phyloP scores from a whole-genome alignment of 805 yeast species.

The Yarrowia hollandica region DNA sequence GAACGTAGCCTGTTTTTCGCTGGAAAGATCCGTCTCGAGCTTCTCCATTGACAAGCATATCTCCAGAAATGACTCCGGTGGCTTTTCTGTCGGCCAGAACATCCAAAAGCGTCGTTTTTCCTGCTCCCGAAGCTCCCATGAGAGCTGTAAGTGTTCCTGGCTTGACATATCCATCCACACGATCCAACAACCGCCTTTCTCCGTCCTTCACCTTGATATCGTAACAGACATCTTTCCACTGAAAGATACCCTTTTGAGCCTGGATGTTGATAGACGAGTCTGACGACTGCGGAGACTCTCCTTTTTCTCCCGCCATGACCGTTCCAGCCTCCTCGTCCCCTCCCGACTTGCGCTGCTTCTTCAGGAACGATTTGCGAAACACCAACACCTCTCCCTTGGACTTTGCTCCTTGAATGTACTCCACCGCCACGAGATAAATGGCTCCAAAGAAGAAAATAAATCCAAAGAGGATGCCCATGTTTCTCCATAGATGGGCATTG shows the following conservation, averaged over 20 bases:
- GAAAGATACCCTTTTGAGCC: conserved; percentile 47
- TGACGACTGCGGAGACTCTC: not conserved
- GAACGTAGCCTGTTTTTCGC: conserved; percentile 69
- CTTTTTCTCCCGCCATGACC: not conserved
- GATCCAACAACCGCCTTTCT: conserved; percentile 58
- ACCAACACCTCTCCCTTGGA: conserved; percentile 4
- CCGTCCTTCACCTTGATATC: conserved; percentile 64
- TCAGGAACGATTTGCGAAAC: conserved; percentile 45
- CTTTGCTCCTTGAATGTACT: conserved; percentile 7
- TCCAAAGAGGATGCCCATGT: not conserved
- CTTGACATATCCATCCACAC: conserved; percentile 79
- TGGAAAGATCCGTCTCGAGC: conserved; percentile 62
- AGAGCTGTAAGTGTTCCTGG: conserved; percentile 80
- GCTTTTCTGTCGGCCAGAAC: conserved; percentile 70
- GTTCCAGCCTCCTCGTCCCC: not conserved
- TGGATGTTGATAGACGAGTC: not conserved
- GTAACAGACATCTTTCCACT: conserved; percentile 75
- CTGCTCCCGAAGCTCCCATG: conserved; percentile 80
- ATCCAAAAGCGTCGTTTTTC: conserved; percentile 73
- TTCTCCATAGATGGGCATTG: conserved; percentile 9
- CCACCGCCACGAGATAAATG: not conserved
- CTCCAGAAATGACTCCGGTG: conserved; percentile 68
- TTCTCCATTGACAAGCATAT: conserved; percentile 64
- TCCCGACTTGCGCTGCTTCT: conserved; percentile 36
- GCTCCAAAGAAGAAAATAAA: not conserved